phyloP scores from a whole-genome alignment of 768 basidiomycete species.

The Lactarius quietus region DNA sequence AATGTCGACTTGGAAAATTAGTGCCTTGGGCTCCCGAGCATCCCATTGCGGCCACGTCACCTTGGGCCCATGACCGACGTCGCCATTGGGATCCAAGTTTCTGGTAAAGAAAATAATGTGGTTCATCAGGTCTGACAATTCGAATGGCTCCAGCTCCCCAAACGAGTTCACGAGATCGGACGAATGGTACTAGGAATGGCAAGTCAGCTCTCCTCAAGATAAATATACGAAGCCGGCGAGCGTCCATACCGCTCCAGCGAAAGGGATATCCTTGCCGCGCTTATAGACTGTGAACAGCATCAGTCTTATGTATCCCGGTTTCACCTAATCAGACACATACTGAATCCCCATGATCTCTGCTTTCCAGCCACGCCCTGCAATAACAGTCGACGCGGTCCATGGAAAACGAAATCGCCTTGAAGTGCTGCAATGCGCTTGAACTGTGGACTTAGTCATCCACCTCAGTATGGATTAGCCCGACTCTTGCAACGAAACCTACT shows the following conservation, averaged over 20 bases:
- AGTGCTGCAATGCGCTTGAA: conserved; percentile 24
- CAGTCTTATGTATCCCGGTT: rapidly evolving
- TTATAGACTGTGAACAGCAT: conserved; percentile 12
- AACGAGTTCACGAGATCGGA: conserved; percentile 19
- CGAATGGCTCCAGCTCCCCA: background rate
- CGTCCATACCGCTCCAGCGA: conserved; percentile 18
- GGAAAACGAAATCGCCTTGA: conserved; percentile 26
- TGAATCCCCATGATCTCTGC: conserved; percentile 22
- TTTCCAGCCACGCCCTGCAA: conserved; percentile 9
- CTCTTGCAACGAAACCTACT: conserved; percentile 26
- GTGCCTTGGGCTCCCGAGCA: conserved; percentile 7
- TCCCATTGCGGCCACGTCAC: conserved; percentile 22
- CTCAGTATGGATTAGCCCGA: background rate
- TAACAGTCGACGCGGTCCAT: conserved; percentile 22
- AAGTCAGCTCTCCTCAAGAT: conserved; percentile 1
- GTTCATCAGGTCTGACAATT: conserved; percentile 11
- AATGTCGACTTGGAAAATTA: conserved; percentile 10
- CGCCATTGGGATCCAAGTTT: conserved; percentile 21
- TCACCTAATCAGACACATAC: background rate
- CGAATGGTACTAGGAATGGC: background rate
- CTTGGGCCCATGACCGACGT: background rate
- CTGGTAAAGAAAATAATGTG: conserved; percentile 22
- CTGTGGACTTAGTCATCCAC: conserved; percentile 8
- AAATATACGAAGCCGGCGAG: background rate
- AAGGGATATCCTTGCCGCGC: conserved; percentile 18